Conservation (phyloP, 805 yeast genomes). For the Suhomyces vadensis region DNA sequence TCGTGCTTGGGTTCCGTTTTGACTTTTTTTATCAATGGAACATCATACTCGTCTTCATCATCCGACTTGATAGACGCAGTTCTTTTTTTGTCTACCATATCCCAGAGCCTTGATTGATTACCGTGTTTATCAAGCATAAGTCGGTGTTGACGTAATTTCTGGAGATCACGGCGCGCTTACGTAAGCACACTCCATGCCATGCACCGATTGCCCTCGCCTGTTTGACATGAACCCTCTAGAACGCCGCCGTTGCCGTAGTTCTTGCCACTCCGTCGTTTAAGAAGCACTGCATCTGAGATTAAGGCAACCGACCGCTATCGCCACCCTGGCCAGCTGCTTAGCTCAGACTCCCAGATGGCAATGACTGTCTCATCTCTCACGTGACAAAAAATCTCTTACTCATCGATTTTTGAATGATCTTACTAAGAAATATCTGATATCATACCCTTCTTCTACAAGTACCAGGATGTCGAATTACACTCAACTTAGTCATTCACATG, state of each 20-base stretch:
- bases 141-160: constrained; percentile 1
- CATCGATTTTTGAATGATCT: constrained; percentile 1
- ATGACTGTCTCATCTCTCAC: constrained; percentile 5
- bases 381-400: constrained; percentile 9
- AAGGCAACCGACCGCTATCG: too few relatives aligned
- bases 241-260: too few relatives aligned
- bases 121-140: neutral
- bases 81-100: constrained; percentile 32
- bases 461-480: constrained; percentile 52
- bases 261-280: too few relatives aligned
- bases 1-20: constrained; percentile 20
- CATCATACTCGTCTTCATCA: constrained; percentile 29
- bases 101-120: neutral
- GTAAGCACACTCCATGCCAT: neutral
- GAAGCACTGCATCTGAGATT: too few relatives aligned
- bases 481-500: constrained; percentile 37
- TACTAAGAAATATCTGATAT: neutral
- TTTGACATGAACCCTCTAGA: too few relatives aligned
- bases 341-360: neutral
- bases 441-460: constrained; percentile 27
- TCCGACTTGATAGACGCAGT: constrained; percentile 25
- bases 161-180: constrained; percentile 2
- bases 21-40: constrained; percentile 25
- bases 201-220: neutral
- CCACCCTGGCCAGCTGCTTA: too few relatives aligned